Evolutionary conservation across 805 yeast genomes (phyloP).

Genomic region (Ogataea neopini): DNA sequence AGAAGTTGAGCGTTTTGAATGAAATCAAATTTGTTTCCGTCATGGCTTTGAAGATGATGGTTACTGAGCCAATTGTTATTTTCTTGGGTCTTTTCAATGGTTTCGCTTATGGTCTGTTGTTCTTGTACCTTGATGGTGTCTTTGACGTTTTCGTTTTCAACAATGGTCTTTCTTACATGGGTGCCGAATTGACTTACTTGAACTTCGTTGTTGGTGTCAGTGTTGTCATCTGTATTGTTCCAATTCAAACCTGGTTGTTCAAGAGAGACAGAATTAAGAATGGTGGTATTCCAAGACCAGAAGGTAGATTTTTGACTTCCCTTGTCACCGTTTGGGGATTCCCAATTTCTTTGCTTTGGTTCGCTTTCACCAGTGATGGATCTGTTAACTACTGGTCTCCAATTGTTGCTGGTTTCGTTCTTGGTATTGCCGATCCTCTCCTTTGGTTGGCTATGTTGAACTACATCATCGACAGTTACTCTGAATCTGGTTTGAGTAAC

Average conservation of each 20-base stretch:
- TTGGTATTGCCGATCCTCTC: constrained; percentile 37
- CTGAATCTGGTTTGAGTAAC: constrained; percentile 35
- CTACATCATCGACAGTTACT: constrained; percentile 37
- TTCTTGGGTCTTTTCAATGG: constrained; percentile 39
- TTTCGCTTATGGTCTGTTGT: constrained; percentile 37
- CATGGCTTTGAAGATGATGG: constrained; percentile 37
- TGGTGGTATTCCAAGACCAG: constrained; percentile 37
- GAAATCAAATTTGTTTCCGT: constrained; percentile 33
- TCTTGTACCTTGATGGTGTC: constrained; percentile 39
- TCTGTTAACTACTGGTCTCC: constrained; percentile 37
- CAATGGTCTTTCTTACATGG: constrained; percentile 34
- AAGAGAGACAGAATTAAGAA: constrained; percentile 32
- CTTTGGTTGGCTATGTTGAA: constrained; percentile 39
- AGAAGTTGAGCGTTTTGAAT: constrained; percentile 26
- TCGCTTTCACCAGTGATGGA: constrained; percentile 37
- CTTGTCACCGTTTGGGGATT: constrained; percentile 39
- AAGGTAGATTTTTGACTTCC: constrained; percentile 36
- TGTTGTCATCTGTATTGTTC: constrained; percentile 31
- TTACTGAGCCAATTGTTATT: constrained; percentile 38
- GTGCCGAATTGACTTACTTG: constrained; percentile 36
- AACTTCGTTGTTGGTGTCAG: constrained; percentile 38
- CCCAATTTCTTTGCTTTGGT: constrained; percentile 39
- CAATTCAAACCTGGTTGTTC: constrained; percentile 35
- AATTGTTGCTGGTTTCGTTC: constrained; percentile 35
- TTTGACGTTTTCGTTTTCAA: constrained; percentile 37